Base-by-base conservation (phyloP, 352 stramenopile genomes). In the Phytophthora fragariae region DNA sequence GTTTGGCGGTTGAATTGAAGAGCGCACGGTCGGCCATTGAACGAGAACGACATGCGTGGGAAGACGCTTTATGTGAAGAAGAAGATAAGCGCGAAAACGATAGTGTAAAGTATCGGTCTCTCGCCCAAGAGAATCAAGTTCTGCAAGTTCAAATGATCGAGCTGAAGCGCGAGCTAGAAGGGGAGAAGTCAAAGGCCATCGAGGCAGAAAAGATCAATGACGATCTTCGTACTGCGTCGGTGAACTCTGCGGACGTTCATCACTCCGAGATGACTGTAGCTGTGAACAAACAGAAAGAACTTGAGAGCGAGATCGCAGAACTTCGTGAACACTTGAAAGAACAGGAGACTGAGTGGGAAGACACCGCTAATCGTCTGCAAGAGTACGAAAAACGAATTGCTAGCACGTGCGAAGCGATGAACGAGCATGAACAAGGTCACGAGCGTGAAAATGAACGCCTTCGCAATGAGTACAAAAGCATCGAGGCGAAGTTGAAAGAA, bases 371-470 rank as follows among this genome's bases (percentile, higher is more conserved):
- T 35, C 81, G 83, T 2, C 70, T 94, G 6, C 82, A 93, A 56
- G 86, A 95, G 49, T 94, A 96, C 52, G 89, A 95, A 55, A 66
- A 72, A 17, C 78, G 82, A 0, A 90, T 96, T 47, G 85, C 77
- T 2, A 92, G 75, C 37, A 94, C 88, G 24, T 93, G 87, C 14
- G 67, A 80, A 19, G 89, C 85, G 5, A 95, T 96, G 46, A 84
- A 81, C 11, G 76, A 91, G 39, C 89, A 94, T 56, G 85, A 96
- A 71, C 63, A 80, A 64, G 86, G 75, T 15, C 73, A 89, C 24
- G 83, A 93, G 46, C 73, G 68, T 7, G 85, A 96, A 65, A 84
- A 84, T 15, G 71, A 83, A 49, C 54, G 76, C 1, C 66, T 93
- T 27, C 81, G 76, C 2, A 70, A 54, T 5, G 80, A 90, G 15